A percentile compares a stretch with the other conserved stretches of the same genome.
Conservation (phyloP, 2,329 filamentous ascomycete species). For the Stagonosporopsis chrysanthemi region DNA sequence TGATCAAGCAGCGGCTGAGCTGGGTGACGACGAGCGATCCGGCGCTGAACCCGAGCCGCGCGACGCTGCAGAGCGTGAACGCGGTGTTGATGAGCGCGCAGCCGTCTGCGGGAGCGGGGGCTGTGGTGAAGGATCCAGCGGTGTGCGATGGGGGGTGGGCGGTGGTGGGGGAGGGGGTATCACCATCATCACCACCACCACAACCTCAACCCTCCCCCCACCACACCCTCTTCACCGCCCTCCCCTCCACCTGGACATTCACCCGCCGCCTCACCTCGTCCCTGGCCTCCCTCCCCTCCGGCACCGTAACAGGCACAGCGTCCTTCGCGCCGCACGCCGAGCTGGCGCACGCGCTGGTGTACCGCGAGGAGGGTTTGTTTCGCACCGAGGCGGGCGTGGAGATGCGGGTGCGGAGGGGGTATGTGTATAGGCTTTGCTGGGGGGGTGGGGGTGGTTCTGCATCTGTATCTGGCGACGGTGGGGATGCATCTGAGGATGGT, state of each 20-base stretch:
- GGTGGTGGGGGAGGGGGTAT: no score
- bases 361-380: constrained; percentile 72
- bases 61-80: constrained; percentile 90
- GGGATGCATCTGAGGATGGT: no score
- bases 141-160: background rate
- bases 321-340: constrained; percentile 52
- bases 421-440: constrained; percentile 65
- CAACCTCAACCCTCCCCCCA: background rate
- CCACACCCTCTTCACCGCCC: constrained; percentile 19
- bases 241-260: constrained; percentile 63
- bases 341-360: constrained; percentile 66
- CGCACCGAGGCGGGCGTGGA: constrained; percentile 61
- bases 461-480: no score
- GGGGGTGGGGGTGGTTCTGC: no score
- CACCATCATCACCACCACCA: background rate
- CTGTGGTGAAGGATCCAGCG: background rate
- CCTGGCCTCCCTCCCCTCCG: constrained; percentile 68
- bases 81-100: constrained; percentile 76
- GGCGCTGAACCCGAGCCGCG: constrained; percentile 80
- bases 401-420: constrained; percentile 69
- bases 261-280: constrained; percentile 63
- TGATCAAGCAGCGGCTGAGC: constrained; percentile 79
- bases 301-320: constrained; percentile 70
- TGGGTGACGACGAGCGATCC: constrained; percentile 82
- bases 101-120: constrained; percentile 1